Evolutionary conservation across 257 asterid species (phyloP).

Genomic region (Solanum chiquidenum): DNA sequence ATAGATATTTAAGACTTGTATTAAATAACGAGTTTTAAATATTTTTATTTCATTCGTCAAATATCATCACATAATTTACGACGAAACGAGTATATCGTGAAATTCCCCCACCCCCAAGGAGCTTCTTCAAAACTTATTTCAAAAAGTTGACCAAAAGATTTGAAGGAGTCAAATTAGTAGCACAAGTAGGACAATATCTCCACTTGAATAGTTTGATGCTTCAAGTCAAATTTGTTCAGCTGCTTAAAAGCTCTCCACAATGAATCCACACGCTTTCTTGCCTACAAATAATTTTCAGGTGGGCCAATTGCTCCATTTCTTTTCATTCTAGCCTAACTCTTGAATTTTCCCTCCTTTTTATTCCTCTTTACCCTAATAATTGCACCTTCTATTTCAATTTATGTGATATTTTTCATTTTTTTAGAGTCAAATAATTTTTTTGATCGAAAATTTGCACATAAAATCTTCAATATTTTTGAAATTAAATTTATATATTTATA

Average conservation of each 20-base stretch:
- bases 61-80: neutral
- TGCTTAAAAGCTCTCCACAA: neutral
- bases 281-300: neutral
- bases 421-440: no score
- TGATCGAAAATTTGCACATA: no score
- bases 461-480: no score
- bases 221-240: neutral
- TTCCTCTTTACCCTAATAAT: neutral
- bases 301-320: neutral
- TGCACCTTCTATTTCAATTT: no score
- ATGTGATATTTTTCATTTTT: no score
- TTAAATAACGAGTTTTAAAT: neutral
- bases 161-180: neutral
- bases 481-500: no score
- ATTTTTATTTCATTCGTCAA: neutral
- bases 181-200: neutral
- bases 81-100: neutral
- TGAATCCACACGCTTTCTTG: neutral
- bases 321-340: neutral
- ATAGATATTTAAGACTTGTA: neutral
- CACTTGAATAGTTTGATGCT: neutral
- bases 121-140: neutral
- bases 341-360: neutral
- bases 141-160: neutral
- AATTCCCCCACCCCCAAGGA: neutral